Evolutionary conservation across 768 basidiomycete genomes (phyloP).

Genomic region (Cubamyces sp.): DNA sequence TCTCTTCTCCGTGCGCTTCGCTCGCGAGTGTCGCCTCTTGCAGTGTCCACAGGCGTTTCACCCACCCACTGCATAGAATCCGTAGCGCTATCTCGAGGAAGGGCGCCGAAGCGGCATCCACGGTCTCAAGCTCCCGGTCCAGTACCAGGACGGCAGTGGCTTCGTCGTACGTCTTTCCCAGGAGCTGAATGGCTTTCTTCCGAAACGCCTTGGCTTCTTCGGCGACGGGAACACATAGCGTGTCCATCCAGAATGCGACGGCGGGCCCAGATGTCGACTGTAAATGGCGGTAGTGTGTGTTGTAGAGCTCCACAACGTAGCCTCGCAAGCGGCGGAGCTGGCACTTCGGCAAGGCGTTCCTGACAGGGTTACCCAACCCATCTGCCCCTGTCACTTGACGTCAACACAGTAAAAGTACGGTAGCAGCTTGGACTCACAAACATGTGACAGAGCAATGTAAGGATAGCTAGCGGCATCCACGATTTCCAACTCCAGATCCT

Average conservation of each 20-base stretch:
- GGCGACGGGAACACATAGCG: conserved; percentile 11
- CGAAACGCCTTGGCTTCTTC: not conserved
- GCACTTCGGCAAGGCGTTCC: conserved; percentile 7
- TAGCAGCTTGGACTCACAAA: not conserved
- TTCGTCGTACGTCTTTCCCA: conserved; percentile 3
- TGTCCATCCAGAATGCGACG: conserved; percentile 13
- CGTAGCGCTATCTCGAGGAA: conserved; percentile 9
- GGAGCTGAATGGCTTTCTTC: conserved; percentile 12
- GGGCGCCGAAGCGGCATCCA: not conserved
- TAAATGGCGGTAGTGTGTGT: too few relatives aligned
- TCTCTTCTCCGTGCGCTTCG: conserved; percentile 1
- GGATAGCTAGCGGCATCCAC: not conserved
- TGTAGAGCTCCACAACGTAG: not conserved
- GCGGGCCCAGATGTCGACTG: not conserved
- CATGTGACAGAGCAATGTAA: conserved; percentile 8
- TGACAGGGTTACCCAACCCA: conserved; percentile 9
- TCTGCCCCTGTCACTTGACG: conserved; percentile 3
- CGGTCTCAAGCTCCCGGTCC: conserved; percentile 4
- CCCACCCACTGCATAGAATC: conserved; percentile 15
- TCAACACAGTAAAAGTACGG: too few relatives aligned
- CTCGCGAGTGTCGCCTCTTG: conserved; percentile 12
- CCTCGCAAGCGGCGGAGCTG: conserved; percentile 6
- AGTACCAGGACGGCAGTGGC: conserved; percentile 6
- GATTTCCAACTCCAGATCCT: not conserved
- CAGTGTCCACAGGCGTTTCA: conserved; percentile 15